A percentile compares a stretch with the other conserved stretches of the same genome.
Evolutionary conservation across 148 eudicot species (phyloP).

Genomic region (Chenopodium formosanum): DNA sequence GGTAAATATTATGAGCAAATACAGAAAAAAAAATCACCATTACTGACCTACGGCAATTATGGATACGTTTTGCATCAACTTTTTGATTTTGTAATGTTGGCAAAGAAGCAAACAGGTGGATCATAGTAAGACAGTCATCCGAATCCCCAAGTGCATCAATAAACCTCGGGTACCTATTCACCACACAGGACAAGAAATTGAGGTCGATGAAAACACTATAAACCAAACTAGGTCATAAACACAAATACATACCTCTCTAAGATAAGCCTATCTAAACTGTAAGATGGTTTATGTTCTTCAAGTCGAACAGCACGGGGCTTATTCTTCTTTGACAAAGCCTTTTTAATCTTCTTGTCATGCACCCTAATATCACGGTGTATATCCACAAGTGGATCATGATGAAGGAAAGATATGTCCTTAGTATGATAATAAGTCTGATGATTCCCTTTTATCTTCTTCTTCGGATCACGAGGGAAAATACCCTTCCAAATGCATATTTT

Average conservation of each 20-base stretch:
- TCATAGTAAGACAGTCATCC: conserved; percentile 88
- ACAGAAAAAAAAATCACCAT: neutral
- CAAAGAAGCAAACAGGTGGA: conserved; percentile 91
- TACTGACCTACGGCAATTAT: conserved; percentile 77
- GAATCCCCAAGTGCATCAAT: conserved; percentile 88
- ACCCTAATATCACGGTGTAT: conserved; percentile 68
- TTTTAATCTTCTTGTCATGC: conserved; percentile 68
- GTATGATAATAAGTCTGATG: conserved; percentile 94
- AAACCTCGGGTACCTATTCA: conserved; percentile 78
- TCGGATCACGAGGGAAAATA: conserved; percentile 81
- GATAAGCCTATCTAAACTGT: conserved; percentile 65
- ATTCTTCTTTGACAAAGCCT: conserved; percentile 78
- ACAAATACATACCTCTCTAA: conserved; percentile 59
- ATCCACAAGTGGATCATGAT: conserved; percentile 75
- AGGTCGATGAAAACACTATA: neutral
- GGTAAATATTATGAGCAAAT: neutral
- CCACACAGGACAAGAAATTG: conserved; percentile 7
- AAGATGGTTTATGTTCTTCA: conserved; percentile 53
- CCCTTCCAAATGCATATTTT: conserved; percentile 89
- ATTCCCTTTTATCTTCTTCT: conserved; percentile 94
- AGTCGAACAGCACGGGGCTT: conserved; percentile 68
- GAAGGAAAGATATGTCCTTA: conserved; percentile 75
- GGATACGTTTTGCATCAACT: conserved; percentile 67
- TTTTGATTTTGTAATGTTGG: conserved; percentile 80
- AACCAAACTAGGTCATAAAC: neutral